Evolutionary conservation across 306 rosid species (phyloP).

Genomic region (Sechiopsis laciniata): DNA sequence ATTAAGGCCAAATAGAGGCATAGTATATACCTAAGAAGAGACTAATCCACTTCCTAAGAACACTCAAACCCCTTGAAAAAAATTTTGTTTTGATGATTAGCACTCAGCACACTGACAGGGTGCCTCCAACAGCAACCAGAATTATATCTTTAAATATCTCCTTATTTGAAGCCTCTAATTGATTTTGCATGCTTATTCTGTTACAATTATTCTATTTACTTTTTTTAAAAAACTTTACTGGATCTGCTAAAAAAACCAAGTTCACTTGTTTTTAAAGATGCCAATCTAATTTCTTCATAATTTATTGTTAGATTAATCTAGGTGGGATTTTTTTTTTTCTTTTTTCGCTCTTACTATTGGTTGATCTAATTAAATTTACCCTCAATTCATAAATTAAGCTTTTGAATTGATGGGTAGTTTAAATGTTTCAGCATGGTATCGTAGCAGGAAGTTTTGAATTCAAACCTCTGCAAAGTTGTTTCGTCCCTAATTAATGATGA

Average conservation of each 20-base stretch:
- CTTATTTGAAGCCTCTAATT: not conserved
- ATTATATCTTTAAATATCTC: not conserved
- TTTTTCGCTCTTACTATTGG: not conserved
- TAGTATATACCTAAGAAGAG: too few species aligned
- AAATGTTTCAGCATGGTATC: too few species aligned
- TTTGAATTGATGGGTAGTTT: too few species aligned
- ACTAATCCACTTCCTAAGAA: not conserved
- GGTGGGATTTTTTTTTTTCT: not conserved
- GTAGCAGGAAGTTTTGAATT: too few species aligned
- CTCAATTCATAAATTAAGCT: too few species aligned
- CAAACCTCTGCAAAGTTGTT: too few species aligned
- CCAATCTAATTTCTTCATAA: slow-evolving; percentile 1
- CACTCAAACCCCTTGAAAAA: not conserved
- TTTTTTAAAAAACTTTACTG: not conserved
- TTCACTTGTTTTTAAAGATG: not conserved
- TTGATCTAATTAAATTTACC: too few species aligned
- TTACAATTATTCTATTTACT: not conserved
- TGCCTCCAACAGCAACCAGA: not conserved
- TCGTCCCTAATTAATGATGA: too few species aligned
- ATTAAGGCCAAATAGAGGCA: not conserved
- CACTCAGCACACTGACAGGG: not conserved
- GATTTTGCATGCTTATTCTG: not conserved
- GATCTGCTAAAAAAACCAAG: not conserved
- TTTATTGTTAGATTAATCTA: not conserved
- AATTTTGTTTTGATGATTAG: not conserved